A percentile compares a stretch with the other conserved stretches of the same genome.
phyloP scores from a whole-genome alignment of 1,139 yeast species.

The Debaryomyces sp. region DNA sequence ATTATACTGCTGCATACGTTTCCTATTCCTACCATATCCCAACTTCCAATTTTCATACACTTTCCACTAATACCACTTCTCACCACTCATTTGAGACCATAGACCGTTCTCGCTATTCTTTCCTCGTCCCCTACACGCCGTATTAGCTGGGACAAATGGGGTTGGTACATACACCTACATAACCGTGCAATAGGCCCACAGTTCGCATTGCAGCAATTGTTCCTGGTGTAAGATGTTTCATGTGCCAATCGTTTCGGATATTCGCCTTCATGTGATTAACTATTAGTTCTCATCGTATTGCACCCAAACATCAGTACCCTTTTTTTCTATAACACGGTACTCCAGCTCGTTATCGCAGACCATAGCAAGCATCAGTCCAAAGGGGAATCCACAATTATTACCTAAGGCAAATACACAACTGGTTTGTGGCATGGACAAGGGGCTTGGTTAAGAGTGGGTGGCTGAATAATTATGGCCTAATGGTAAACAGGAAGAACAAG shows the following conservation, averaged over 20 bases:
- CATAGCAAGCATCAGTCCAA: neutral
- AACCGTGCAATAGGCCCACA: neutral
- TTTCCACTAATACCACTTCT: too few species aligned
- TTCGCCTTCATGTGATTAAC: neutral
- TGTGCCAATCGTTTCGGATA: neutral
- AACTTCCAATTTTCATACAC: neutral
- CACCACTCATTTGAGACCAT: neutral
- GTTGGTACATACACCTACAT: neutral
- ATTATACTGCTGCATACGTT: neutral
- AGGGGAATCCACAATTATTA: neutral
- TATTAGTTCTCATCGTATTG: neutral
- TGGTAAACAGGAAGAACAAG: neutral
- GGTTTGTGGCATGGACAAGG: neutral
- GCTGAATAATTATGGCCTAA: neutral
- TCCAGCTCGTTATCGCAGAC: neutral
- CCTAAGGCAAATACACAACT: neutral
- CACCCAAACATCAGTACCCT: neutral
- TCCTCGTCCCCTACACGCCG: neutral
- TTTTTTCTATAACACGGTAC: neutral
- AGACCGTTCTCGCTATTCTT: neutral
- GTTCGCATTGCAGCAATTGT: neutral
- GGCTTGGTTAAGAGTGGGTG: neutral
- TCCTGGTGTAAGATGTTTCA: neutral
- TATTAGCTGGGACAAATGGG: neutral
- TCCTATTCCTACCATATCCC: neutral